These are phyloP conservation scores for Suhomyces yuchorum DNA, from an alignment of 1,139 yeast genomes.

Conservation along the genomic window DNA sequence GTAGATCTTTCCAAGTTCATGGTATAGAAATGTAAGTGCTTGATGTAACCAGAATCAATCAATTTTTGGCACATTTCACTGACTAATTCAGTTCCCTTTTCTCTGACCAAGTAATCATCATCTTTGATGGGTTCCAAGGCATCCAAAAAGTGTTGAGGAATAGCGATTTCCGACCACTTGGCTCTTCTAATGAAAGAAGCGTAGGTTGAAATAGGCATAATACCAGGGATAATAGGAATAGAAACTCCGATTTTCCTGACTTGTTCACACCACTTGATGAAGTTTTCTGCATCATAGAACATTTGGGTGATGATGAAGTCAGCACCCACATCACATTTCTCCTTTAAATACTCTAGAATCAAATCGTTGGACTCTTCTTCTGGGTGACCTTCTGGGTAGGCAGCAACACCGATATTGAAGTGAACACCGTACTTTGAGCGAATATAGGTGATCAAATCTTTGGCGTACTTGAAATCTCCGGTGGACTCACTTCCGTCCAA, in stretches of 20 bases:
- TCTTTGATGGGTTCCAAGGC: constrained; percentile 82
- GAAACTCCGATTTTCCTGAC: constrained; percentile 75
- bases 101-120: constrained; percentile 87
- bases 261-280: constrained; percentile 75
- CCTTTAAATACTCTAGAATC: constrained; percentile 69
- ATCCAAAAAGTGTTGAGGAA: constrained; percentile 75
- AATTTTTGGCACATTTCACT: constrained; percentile 81
- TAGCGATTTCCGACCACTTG: constrained; percentile 82
- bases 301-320: constrained; percentile 91
- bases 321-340: constrained; percentile 92
- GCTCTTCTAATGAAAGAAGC: constrained; percentile 92
- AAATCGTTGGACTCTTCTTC: constrained; percentile 68
- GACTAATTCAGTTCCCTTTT: constrained; percentile 79
- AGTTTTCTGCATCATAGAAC: constrained; percentile 85
- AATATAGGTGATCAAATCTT: constrained; percentile 60
- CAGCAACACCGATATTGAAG: constrained; percentile 75
- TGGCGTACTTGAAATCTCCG: constrained; percentile 77
- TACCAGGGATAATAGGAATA: constrained; percentile 93
- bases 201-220: constrained; percentile 96
- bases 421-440: constrained; percentile 59
- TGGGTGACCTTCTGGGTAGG: constrained; percentile 78
- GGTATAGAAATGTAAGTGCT: constrained; percentile 91
- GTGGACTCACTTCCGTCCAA: constrained; percentile 65
- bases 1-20: constrained; percentile 95
- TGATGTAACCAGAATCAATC: constrained; percentile 69